Evolutionary conservation across 106 monocot species (phyloP).

Genomic region (Triglochin maritima): DNA sequence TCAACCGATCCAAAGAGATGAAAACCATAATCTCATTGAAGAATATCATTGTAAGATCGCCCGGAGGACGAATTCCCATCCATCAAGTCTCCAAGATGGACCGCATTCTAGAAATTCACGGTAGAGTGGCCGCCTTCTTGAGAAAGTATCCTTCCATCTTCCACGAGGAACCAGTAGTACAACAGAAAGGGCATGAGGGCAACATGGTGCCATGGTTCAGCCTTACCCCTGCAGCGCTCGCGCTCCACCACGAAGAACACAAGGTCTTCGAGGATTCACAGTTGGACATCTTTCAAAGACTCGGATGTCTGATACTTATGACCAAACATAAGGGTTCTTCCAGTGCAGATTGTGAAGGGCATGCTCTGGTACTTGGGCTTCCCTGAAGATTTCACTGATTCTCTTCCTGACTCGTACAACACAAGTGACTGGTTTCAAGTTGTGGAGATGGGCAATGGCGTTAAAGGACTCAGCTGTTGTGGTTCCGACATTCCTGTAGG

Average conservation of each 20-base stretch:
- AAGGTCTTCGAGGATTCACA: conserved; percentile 12
- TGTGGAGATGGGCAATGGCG: conserved; percentile 36
- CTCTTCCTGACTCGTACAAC: conserved; percentile 16
- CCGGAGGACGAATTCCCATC: conserved; percentile 39
- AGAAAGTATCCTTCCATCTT: conserved; percentile 57
- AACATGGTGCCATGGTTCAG: conserved; percentile 50
- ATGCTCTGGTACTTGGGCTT: conserved; percentile 76
- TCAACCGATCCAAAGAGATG: conserved; percentile 43
- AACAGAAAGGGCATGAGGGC: conserved; percentile 26
- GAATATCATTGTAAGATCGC: conserved; percentile 29
- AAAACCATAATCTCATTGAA: conserved; percentile 34
- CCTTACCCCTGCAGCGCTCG: conserved; percentile 42
- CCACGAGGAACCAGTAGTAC: conserved; percentile 39
- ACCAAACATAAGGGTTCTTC: conserved; percentile 32
- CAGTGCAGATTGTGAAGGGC: conserved; percentile 50
- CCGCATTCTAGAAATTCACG: conserved; percentile 12
- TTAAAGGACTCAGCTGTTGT: conserved; percentile 16
- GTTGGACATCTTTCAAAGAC: conserved; percentile 29
- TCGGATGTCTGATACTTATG: conserved; percentile 54
- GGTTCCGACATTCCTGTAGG: background rate
- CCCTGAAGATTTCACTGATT: conserved; percentile 43
- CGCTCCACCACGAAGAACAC: conserved; percentile 21
- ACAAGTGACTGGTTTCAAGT: conserved; percentile 20
- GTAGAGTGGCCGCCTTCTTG: conserved; percentile 25
- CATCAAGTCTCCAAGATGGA: conserved; percentile 49